Evolutionary conservation across 371 early-diverging fungal species (phyloP), one percentile per base, ranked within the genome.

Genomic region (Coemansia sp.): DNA sequence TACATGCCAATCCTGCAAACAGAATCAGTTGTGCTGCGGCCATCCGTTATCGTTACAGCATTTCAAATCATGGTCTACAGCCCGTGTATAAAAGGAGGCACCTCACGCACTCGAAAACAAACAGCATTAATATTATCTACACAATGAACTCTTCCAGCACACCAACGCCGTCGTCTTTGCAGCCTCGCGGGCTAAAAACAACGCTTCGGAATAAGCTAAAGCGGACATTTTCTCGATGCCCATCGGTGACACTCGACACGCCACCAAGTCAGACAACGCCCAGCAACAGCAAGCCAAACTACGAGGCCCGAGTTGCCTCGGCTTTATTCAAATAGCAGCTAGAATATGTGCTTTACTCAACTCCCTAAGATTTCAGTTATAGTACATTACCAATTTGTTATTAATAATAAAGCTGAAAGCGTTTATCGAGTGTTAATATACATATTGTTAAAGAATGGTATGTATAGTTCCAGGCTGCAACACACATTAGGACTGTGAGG

Each of bases 241-340:
- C 69, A 8, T 63, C 64, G 2, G 18, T 45, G n/a, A 68, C 63
- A 18, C 57, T 63, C 11, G 59, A 40, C 16, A 29, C 4, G 21
- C 48, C 11, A 22, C n/a, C 54, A 10, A 37, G 4, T 16, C 42
- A 8, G 13, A 10, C 52, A 11, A 61, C 56, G 10, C 2, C 42
- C 8, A 16, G 5, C 4, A 16, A 11, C 7, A 42, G 58, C 1
- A 63, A 48, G 22, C 64, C 59, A 27, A 56, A 63, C 31, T 68
- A 68, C 34, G 64, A 68, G 51, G 63, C 69, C n/a, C 59, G 64
- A n/a, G 63, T 58, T 1, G 59, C 59, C 22, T 55, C 60, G 8
- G 59, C 59, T 45, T 50, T 68, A 18, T 45, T 52, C 18, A 68
- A 59, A 55, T 68, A 64, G 31, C 31, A 31, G 31, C 31, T 31